Evolutionary conservation across 768 basidiomycete genomes (phyloP), one percentile per base, ranked within the genome.

Genomic region (Podaxis sp.): DNA sequence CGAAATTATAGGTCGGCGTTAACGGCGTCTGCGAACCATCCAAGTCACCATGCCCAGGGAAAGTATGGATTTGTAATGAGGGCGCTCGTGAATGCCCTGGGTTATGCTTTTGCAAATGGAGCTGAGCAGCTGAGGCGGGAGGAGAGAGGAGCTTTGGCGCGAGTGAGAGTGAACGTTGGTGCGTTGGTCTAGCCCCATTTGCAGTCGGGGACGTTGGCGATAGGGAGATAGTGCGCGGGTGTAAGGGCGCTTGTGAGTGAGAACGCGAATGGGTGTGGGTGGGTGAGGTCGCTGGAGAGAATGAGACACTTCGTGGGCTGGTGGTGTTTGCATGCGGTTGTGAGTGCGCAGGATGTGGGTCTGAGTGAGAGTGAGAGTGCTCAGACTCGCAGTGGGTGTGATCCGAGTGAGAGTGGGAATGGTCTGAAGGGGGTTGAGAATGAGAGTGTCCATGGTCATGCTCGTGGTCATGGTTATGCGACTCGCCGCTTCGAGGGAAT

Each of bases 1-100:
- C 74, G 58, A 80, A 78, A 50, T 76, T 79, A 70, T 90, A 89
- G 62, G 65, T 82, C 0, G 88, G 89, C 1, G 89, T 90, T 23
- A 89, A 72, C 0, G 88, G 89, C 0, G 86, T 84, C 52, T 71
- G 68, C 21, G 67, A 61, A 14, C 61, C 62, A 66, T 70, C 63
- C 65, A 71, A 50, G 67, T 64, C 36, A 61, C 52, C 61, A 67
- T 70, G 62, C 70, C 70, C 59, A 62, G 63, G 54, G 37, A 69
- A 63, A 62, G 66, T 63, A 37, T 74, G 67, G 42, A 77, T 68
- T 60, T 76, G 72, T 25, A 82, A 71, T 32, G 56, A 61, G 16
- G 62, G 60, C 54, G 64, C 59, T 35, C 64, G 63, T 28, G 66
- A 61, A 57, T 67, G 63, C 50, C 66, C 46, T 62, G 65, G 61